Percentiles rank a stretch among this genome's conserved stretches.
Conservation (phyloP, 768 basidiomycete genomes). For the Sarcodon aspratus region DNA sequence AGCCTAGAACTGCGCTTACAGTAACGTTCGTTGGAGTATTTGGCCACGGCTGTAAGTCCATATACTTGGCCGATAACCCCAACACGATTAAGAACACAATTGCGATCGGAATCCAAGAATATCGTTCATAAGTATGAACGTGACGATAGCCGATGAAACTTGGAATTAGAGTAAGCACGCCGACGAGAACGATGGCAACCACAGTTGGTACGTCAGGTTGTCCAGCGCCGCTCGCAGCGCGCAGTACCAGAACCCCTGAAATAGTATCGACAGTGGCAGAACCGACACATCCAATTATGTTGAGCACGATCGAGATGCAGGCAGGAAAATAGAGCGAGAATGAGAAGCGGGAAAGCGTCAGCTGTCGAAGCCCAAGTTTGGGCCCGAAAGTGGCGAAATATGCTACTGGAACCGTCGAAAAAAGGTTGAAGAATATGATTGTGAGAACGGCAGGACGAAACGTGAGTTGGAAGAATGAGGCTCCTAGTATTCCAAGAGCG, state of each 20-base stretch:
- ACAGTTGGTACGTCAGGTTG: slow-evolving; percentile 18
- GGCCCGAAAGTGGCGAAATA: slow-evolving; percentile 27
- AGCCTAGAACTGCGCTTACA: slow-evolving; percentile 24
- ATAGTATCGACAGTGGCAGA: slow-evolving; percentile 26
- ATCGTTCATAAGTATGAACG: slow-evolving; percentile 31
- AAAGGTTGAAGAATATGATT: slow-evolving; percentile 30
- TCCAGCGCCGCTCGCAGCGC: slow-evolving; percentile 15
- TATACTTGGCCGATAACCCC: slow-evolving; percentile 17
- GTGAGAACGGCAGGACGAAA: slow-evolving; percentile 23
- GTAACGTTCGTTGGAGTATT: slow-evolving; percentile 17
- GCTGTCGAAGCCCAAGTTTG: slow-evolving; percentile 29
- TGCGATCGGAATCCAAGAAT: slow-evolving; percentile 28
- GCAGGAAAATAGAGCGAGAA: slow-evolving; percentile 20
- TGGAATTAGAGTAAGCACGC: slow-evolving; percentile 24
- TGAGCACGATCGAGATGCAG: slow-evolving; percentile 21
- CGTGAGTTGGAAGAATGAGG: slow-evolving; percentile 20
- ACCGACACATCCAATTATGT: slow-evolving; percentile 31
- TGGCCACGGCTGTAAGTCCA: slow-evolving; percentile 13
- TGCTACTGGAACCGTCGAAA: slow-evolving; percentile 21
- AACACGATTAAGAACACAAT: slow-evolving; percentile 24
- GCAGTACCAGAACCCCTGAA: slow-evolving; percentile 19
- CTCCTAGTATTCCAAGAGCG: slow-evolving; percentile 27
- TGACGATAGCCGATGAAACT: slow-evolving; percentile 29
- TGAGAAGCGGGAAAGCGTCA: slow-evolving; percentile 29
- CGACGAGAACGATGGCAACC: slow-evolving; percentile 32